Conservation (phyloP, 805 yeast species). For the Hanseniaspora guilliermondii region DNA sequence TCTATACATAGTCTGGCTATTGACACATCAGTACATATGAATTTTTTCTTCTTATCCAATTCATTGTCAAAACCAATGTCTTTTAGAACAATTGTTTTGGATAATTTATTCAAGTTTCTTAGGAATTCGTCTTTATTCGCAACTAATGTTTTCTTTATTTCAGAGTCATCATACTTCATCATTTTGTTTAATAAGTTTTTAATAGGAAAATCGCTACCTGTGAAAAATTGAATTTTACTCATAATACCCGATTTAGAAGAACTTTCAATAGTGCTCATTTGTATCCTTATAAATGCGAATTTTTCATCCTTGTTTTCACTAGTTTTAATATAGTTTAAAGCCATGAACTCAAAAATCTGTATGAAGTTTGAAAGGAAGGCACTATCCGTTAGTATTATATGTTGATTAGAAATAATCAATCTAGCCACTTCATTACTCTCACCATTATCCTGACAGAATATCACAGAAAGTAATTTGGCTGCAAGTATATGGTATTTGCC, state of each 20-base stretch:
- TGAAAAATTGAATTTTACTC: neutral
- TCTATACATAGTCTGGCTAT: neutral
- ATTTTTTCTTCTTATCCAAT: neutral
- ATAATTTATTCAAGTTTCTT: neutral
- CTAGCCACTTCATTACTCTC: neutral
- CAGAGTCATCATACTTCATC: neutral
- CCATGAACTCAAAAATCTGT: neutral
- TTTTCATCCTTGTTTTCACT: conserved; percentile 2
- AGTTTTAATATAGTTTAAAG: neutral
- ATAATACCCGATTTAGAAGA: neutral
- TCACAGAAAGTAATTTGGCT: neutral
- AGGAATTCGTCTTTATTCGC: neutral
- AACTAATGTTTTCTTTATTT: neutral
- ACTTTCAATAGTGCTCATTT: neutral
- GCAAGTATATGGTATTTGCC: neutral
- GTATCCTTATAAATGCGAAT: conserved; percentile 3
- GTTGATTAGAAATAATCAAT: conserved; percentile 1
- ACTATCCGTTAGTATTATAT: neutral
- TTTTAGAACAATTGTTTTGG: too few species aligned
- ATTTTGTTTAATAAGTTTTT: conserved; percentile 17
- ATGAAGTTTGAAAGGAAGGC: neutral
- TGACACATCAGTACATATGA: neutral
- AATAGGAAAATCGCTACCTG: conserved; percentile 9
- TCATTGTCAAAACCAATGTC: neutral
- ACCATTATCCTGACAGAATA: neutral